These are phyloP conservation scores for Diplodia seriata DNA, from an alignment of 2,329 filamentous ascomycete genomes.

Conservation along the genomic window DNA sequence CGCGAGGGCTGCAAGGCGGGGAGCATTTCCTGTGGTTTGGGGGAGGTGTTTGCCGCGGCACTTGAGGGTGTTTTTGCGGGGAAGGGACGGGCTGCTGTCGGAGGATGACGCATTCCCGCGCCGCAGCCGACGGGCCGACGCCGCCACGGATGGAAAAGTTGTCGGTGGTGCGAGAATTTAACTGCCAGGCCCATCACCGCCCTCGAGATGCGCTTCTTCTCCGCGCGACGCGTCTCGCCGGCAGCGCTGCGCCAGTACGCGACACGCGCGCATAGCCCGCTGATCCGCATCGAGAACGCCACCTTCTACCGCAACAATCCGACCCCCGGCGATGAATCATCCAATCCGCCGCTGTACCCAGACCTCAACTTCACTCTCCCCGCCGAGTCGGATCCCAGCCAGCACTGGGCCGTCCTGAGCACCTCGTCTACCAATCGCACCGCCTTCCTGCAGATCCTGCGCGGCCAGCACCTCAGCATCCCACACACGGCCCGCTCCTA, in stretches of 20 bases:
- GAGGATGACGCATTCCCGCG: conserved; percentile 10
- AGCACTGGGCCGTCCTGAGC: conserved; percentile 86
- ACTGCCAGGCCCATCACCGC: background rate
- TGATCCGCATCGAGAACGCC: conserved; percentile 74
- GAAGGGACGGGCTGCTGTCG: background rate
- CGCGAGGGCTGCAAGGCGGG: conserved; percentile 49
- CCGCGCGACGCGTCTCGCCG: conserved; percentile 1
- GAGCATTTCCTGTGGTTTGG: conserved; percentile 42
- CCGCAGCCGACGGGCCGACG: conserved; percentile 11
- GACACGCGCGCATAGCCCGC: background rate
- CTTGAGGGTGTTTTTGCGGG: conserved; percentile 6
- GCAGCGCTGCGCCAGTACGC: conserved; percentile 9
- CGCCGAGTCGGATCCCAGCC: conserved; percentile 56
- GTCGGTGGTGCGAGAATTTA: background rate
- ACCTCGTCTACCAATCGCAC: conserved; percentile 81
- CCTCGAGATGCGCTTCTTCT: conserved; percentile 20
- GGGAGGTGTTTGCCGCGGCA: background rate
- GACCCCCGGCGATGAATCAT: conserved; percentile 47
- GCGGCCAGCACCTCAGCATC: conserved; percentile 75
- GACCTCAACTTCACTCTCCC: conserved; percentile 74
- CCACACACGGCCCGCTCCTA: conserved; percentile 79
- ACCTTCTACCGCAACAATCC: conserved; percentile 85
- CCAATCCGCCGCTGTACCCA: conserved; percentile 76
- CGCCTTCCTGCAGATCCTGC: conserved; percentile 78
- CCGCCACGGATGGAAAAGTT: conserved; percentile 16